Conservation (phyloP, 2,329 filamentous ascomycete species). For the Didymella arachidicola region DNA sequence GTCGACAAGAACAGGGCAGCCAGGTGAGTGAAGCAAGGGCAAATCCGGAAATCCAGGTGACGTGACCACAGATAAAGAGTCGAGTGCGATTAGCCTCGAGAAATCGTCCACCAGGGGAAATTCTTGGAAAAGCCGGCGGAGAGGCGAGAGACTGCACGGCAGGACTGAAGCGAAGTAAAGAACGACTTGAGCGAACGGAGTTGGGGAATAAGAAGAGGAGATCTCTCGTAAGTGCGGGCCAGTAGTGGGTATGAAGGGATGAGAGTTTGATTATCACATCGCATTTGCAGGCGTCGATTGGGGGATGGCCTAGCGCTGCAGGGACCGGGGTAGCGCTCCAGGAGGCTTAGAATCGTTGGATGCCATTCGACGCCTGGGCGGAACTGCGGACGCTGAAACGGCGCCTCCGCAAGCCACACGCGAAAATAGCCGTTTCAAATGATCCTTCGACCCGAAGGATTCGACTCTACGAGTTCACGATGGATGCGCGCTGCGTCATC, state of each 20-base stretch:
- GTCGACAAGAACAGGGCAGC: conserved; percentile 41
- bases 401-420: conserved; percentile 26
- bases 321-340: conserved; percentile 19
- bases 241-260: conserved; percentile 32
- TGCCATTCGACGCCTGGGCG: conserved; percentile 22
- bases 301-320: conserved; percentile 24
- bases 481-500: conserved; percentile 25
- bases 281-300: conserved; percentile 27
- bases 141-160: conserved; percentile 31
- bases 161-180: conserved; percentile 21
- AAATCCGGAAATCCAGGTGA: conserved; percentile 32
- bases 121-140: conserved; percentile 40
- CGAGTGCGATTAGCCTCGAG: conserved; percentile 34
- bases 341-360: conserved; percentile 24
- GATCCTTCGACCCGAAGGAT: conserved; percentile 17
- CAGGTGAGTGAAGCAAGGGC: conserved; percentile 43
- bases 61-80: conserved; percentile 30
- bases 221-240: conserved; percentile 26
- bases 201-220: conserved; percentile 28
- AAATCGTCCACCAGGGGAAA: conserved; percentile 43
- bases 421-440: conserved; percentile 33
- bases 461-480: conserved; percentile 25
- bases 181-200: conserved; percentile 37
- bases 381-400: conserved; percentile 27
- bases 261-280: conserved; percentile 36